Percentiles rank a stretch among this genome's conserved stretches.
Evolutionary conservation across 2,329 filamentous ascomycete genomes (phyloP).

Genomic region (Davidsoniella neocaledoniae): DNA sequence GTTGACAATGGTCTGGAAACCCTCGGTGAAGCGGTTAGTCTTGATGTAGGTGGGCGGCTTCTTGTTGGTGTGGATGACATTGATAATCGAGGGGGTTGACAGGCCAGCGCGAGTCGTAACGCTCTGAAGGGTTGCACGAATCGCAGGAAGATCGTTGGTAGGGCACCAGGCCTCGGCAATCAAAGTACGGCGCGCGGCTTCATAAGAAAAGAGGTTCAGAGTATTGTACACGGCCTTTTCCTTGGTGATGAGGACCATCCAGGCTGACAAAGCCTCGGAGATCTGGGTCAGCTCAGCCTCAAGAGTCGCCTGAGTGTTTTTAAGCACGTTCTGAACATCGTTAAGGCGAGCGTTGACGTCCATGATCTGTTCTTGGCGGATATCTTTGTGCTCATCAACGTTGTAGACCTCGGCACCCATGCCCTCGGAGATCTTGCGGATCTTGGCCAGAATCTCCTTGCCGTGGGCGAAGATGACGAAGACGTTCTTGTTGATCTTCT

Average conservation of each 20-base stretch:
- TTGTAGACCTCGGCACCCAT: constrained; percentile 91
- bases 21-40: constrained; percentile 96
- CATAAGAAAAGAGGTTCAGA: constrained; percentile 91
- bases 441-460: constrained; percentile 96
- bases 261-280: constrained; percentile 76
- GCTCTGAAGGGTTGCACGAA: constrained; percentile 86
- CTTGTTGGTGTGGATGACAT: constrained; percentile 93
- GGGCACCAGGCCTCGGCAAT: constrained; percentile 98
- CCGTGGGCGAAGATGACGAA: constrained; percentile 99
- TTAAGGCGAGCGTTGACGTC: constrained; percentile 89
- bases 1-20: constrained; percentile 97
- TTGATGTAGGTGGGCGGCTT: constrained; percentile 94
- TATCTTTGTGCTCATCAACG: constrained; percentile 92
- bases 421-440: constrained; percentile 96
- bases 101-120: constrained; percentile 91
- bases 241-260: constrained; percentile 96
- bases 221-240: constrained; percentile 97
- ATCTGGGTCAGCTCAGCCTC: constrained; percentile 90
- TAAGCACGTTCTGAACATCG: constrained; percentile 80
- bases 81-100: constrained; percentile 96
- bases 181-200: constrained; percentile 83
- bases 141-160: constrained; percentile 72
- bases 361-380: constrained; percentile 87
- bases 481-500: constrained; percentile 88
- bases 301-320: constrained; percentile 87